Evolutionary conservation across 257 asterid genomes (phyloP).

Genomic region (Solanum chaucha): DNA sequence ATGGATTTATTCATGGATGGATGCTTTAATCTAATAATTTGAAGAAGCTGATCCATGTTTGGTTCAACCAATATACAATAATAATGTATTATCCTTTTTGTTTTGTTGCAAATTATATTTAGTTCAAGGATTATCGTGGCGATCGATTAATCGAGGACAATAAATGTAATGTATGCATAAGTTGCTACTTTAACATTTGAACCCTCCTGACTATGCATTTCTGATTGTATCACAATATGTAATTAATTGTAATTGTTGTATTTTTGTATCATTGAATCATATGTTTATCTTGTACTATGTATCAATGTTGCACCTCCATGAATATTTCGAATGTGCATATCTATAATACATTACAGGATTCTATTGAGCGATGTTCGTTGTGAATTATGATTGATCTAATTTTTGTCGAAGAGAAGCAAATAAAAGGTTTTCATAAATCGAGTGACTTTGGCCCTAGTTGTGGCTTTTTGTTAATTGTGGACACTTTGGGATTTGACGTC

Average conservation of each 20-base stretch:
- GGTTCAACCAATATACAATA: background rate
- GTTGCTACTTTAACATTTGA: background rate
- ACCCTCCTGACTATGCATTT: background rate
- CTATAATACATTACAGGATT: background rate
- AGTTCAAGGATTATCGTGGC: background rate
- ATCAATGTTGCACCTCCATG: background rate
- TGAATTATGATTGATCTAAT: background rate
- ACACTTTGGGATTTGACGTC: no score
- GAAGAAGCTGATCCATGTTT: background rate
- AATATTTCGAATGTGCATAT: background rate
- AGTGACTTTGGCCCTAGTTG: background rate
- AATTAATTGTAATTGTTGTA: background rate
- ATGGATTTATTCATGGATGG: constrained; percentile 20
- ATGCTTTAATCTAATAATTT: background rate
- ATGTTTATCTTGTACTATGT: background rate
- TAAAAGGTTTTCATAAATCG: background rate
- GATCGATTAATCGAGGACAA: background rate
- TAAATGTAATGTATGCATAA: background rate
- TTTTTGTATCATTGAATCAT: background rate
- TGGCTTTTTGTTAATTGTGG: background rate
- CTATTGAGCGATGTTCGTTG: background rate
- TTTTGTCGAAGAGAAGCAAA: background rate
- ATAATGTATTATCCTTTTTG: background rate
- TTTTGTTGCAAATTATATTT: background rate
- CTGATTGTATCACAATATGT: background rate